A percentile compares a stretch with the other conserved stretches of the same genome.
phyloP scores from a whole-genome alignment of 164 flowering plant genomes.

The Berberis vulgaris region DNA sequence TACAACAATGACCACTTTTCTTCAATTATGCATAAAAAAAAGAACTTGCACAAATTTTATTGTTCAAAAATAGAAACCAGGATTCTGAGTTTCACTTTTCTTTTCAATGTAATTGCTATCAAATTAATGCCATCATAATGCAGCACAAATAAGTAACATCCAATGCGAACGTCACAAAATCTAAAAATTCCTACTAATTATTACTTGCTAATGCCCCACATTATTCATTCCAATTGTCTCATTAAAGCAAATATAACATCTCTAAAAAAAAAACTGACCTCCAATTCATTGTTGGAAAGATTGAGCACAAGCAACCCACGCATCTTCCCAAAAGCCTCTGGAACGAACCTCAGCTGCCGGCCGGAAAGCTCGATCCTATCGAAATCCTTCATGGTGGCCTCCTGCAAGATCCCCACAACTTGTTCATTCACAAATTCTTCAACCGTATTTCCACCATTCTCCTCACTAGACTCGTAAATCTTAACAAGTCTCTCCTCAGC shows the following conservation, averaged over 20 bases:
- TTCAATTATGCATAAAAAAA: too few relatives aligned
- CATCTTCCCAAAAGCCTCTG: constrained; percentile 76
- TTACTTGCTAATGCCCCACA: too few relatives aligned
- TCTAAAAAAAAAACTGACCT: constrained; percentile 31
- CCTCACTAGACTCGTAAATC: constrained; percentile 38
- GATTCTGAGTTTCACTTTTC: too few relatives aligned
- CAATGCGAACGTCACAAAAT: too few relatives aligned
- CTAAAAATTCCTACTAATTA: too few relatives aligned
- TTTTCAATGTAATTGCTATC: too few relatives aligned
- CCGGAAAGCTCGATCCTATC: constrained; percentile 57
- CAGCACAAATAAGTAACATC: too few relatives aligned
- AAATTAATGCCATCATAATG: too few relatives aligned
- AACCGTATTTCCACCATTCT: constrained; percentile 9
- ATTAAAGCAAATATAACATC: not conserved
- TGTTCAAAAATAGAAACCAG: too few relatives aligned
- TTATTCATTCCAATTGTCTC: too few relatives aligned
- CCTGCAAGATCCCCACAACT: constrained; percentile 54
- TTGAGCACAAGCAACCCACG: constrained; percentile 43
- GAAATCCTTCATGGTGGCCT: constrained; percentile 30
- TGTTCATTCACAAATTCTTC: constrained; percentile 43
- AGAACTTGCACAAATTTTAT: too few relatives aligned
- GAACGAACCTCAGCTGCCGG: constrained; percentile 44
- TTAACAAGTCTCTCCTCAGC: constrained; percentile 61
- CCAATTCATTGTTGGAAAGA: constrained; percentile 60
- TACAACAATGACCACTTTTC: too few relatives aligned